Base-by-base conservation (phyloP, 2,329 filamentous ascomycete genomes). In the Exophiala aquamarina region DNA sequence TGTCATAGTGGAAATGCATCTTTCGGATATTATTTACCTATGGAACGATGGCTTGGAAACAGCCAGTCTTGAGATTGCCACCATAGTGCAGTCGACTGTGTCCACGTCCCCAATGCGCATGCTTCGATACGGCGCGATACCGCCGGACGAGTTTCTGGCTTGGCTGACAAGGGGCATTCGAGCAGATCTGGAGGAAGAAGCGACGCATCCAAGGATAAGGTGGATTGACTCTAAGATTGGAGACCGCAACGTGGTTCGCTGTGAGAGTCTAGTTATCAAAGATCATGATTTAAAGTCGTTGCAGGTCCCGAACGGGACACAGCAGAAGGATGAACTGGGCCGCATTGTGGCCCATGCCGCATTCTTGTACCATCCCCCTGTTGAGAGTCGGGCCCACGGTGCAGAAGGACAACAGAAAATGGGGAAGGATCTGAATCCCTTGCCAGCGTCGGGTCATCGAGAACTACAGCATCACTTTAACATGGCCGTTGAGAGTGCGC, bases 331-430 rank as follows among this genome's bases (percentile, higher is more conserved):
- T 14, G 6, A 10, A 34, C 10, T 4, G 9, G 41, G 47, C 13
- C 36, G 42, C 7, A 41, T 50, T 26, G 41, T 50, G 7, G 47
- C 37, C 2, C 41, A 37, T 20, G 42, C 47, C 10, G 41, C 39
- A 28, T 50, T 50, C 42, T n/a, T 18, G 15, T 50, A 50, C 17
- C 47, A 50, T 29, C 47, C 47, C 14, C 4, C 29, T 4, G 5
- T 35, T 13, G 6, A 41, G 17, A 15, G 39, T 3, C 3, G 6
- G 33, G 13, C 18, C 6, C 18, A 7, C n/a, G 20, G 6, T 8
- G 14, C 4, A 18, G 18, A 4, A 13, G 19, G 10, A n/a, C 10
- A 21, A 7, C 14, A 37, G 7, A 17, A 20, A n/a, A 18, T 23
- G 1, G n/a, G 26, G 14, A 15, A 5, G 26, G 14, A 29, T 18